phyloP scores from a whole-genome alignment of 139 green algal species.

The Desmodesmus armatus region DNA sequence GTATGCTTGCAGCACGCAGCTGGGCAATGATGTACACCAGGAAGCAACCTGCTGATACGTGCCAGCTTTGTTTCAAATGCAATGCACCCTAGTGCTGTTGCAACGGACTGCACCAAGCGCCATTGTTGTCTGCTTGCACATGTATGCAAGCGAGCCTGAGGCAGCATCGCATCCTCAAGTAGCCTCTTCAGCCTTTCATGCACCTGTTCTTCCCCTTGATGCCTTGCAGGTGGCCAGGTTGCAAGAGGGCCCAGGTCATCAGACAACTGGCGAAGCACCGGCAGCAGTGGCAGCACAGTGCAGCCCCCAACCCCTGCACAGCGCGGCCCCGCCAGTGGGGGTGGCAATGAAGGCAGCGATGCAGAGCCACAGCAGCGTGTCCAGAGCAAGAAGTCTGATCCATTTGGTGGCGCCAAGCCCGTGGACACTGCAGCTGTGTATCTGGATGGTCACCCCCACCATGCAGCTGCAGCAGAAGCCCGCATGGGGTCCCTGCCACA shows the following conservation, averaged over 20 bases:
- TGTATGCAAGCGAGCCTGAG: no score
- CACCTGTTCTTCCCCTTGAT: not conserved
- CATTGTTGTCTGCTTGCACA: no score
- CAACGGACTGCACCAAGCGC: no score
- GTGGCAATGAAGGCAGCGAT: not conserved
- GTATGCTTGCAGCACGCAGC: no score
- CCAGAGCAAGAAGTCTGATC: constrained; percentile 13
- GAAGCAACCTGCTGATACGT: no score
- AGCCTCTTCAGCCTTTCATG: no score
- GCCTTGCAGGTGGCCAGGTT: not conserved
- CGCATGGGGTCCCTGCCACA: not conserved
- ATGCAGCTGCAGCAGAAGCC: constrained; percentile 25
- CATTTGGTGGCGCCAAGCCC: constrained; percentile 38
- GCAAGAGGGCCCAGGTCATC: constrained; percentile 4
- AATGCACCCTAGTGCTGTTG: no score
- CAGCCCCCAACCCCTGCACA: no score
- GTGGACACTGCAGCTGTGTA: constrained; percentile 41
- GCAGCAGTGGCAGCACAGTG: not conserved
- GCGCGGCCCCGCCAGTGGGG: not conserved
- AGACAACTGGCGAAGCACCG: constrained; percentile 18
- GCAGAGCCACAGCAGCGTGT: not conserved
- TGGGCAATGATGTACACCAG: no score
- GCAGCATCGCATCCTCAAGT: no score
- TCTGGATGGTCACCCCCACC: constrained; percentile 27
- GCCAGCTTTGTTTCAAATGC: no score